phyloP scores from a whole-genome alignment of 176 grass and related monocot genomes.

The Typha latifolia region DNA sequence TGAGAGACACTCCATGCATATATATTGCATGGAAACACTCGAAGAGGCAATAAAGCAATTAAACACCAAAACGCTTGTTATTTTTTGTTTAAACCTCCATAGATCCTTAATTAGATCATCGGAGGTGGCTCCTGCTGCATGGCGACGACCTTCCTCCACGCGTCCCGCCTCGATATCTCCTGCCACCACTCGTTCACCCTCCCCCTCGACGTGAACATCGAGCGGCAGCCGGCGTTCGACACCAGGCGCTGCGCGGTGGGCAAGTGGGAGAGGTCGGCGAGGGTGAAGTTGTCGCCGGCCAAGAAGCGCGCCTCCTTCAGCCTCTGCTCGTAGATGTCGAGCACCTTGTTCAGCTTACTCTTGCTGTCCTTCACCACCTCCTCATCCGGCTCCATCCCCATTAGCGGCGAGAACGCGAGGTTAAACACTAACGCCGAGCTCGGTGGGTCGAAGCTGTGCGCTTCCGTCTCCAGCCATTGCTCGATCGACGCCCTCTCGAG shows the following conservation, averaged over 20 bases:
- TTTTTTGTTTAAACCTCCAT: too few relatives aligned
- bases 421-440: slow-evolving; percentile 78
- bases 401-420: slow-evolving; percentile 38
- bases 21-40: too few relatives aligned
- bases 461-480: slow-evolving; percentile 95
- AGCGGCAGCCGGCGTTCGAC: slow-evolving; percentile 32
- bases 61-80: neutral
- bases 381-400: neutral
- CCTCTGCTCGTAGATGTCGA: slow-evolving; percentile 12
- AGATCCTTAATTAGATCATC: slow-evolving; percentile 6
- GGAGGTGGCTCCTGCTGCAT: slow-evolving; percentile 51
- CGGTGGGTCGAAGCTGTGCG: slow-evolving; percentile 75
- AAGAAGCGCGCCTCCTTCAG: slow-evolving; percentile 2
- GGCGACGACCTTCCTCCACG: slow-evolving; percentile 66
- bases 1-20: slow-evolving; percentile 2
- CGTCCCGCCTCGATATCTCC: slow-evolving; percentile 34
- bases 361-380: slow-evolving; percentile 1
- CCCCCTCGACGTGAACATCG: slow-evolving; percentile 43
- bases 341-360: neutral
- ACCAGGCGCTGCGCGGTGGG: slow-evolving; percentile 25
- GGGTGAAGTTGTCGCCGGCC: slow-evolving; percentile 12
- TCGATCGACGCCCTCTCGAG: slow-evolving; percentile 88
- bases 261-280: slow-evolving; percentile 14
- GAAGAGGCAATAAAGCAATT: slow-evolving; percentile 1
- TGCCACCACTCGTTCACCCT: slow-evolving; percentile 72